Conservation (phyloP, 139 green algal genomes). For the Gonium pectorale region DNA sequence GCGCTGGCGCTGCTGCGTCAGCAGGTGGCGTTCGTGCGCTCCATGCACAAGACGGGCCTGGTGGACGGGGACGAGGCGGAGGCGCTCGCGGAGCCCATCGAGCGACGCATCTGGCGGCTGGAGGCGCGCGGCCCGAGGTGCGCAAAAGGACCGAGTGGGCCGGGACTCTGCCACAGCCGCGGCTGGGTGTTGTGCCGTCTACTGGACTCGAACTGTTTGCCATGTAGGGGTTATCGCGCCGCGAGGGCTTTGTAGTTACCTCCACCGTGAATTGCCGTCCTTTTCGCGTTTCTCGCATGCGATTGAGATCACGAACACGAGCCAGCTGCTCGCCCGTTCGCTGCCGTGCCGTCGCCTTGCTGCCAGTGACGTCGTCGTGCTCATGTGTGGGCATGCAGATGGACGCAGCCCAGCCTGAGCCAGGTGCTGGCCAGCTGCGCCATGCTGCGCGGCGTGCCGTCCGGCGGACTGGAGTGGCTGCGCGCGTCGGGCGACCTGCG, state of each 20-base stretch:
- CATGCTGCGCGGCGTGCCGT: slow-evolving; percentile 6
- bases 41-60: slow-evolving; percentile 65
- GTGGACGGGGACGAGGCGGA: slow-evolving; percentile 75
- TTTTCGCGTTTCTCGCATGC: too few species aligned
- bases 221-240: too few species aligned
- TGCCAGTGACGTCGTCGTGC: too few species aligned
- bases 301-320: too few species aligned
- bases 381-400: too few species aligned
- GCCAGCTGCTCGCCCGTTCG: too few species aligned
- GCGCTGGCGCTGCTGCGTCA: slow-evolving; percentile 84
- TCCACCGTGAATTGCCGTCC: too few species aligned
- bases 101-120: slow-evolving; percentile 72
- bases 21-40: slow-evolving; percentile 77
- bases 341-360: too few species aligned
- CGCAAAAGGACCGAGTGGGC: background rate
- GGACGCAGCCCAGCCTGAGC: slow-evolving; percentile 19
- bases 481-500: slow-evolving; percentile 36
- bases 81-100: slow-evolving; percentile 68
- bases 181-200: too few species aligned
- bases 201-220: too few species aligned
- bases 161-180: too few species aligned
- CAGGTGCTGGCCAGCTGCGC: slow-evolving; percentile 34
- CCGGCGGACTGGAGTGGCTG: slow-evolving; percentile 26
- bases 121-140: slow-evolving; percentile 77
- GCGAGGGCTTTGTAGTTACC: too few species aligned